These are phyloP conservation scores for Lyophyllum semitale DNA, from an alignment of 768 basidiomycete genomes.

Conservation along the genomic window DNA sequence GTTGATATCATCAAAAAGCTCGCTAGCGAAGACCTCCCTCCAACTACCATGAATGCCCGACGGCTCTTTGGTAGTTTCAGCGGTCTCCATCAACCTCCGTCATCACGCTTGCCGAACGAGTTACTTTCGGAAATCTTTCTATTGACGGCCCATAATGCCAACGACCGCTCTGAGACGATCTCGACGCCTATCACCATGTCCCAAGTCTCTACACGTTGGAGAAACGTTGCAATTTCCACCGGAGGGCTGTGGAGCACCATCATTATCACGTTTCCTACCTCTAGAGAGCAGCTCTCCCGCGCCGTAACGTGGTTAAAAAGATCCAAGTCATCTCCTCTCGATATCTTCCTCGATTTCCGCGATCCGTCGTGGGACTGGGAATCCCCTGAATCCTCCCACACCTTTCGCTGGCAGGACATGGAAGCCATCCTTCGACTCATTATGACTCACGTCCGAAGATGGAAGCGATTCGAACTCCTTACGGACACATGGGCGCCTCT, in stretches of 20 bases:
- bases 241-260: constrained; percentile 55
- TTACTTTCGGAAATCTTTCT: constrained; percentile 36
- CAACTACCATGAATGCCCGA: constrained; percentile 13
- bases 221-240: constrained; percentile 45
- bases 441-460: constrained; percentile 45
- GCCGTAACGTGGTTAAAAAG: constrained; percentile 40
- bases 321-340: constrained; percentile 47
- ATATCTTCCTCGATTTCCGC: constrained; percentile 58
- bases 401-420: constrained; percentile 45
- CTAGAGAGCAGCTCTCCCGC: constrained; percentile 36
- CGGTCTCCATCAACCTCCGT: constrained; percentile 3
- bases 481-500: constrained; percentile 65
- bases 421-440: constrained; percentile 45
- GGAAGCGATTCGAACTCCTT: constrained; percentile 50
- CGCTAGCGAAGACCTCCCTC: constrained; percentile 13
- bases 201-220: constrained; percentile 54
- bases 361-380: constrained; percentile 61
- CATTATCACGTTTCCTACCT: constrained; percentile 44
- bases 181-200: constrained; percentile 36
- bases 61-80: constrained; percentile 19
- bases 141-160: constrained; percentile 25
- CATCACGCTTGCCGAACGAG: constrained; percentile 35
- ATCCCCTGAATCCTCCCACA: constrained; percentile 43
- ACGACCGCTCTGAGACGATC: constrained; percentile 26
- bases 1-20: constrained; percentile 13